A percentile compares a stretch with the other conserved stretches of the same genome.
Conservation (phyloP, 2,329 filamentous ascomycete genomes). For the Raffaelea ambrosiae region DNA sequence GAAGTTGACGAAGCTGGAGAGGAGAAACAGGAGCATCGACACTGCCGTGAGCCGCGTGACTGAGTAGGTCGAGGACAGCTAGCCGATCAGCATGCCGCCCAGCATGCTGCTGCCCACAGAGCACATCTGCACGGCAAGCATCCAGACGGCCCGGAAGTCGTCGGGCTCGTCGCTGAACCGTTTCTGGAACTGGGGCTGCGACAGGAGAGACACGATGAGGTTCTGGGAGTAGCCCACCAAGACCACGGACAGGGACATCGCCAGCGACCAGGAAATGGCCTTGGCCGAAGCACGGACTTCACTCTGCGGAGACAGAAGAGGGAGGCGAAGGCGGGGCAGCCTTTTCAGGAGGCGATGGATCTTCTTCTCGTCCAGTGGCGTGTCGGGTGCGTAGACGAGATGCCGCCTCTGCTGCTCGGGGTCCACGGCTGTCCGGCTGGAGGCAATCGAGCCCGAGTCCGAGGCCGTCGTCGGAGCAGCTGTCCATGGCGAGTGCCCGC, state of each 20-base stretch:
- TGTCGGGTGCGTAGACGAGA: not conserved
- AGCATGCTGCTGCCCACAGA: slow-evolving; percentile 12
- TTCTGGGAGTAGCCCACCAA: slow-evolving; percentile 15
- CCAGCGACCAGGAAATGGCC: slow-evolving; percentile 12
- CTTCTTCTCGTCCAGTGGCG: not conserved
- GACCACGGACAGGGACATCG: slow-evolving; percentile 13
- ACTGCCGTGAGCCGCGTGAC: slow-evolving; percentile 7
- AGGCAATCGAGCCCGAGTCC: not conserved
- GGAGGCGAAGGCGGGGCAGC: not conserved
- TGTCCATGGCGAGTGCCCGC: too few species aligned
- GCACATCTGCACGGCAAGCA: slow-evolving; percentile 14
- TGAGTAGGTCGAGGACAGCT: slow-evolving; percentile 11
- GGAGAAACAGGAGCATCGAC: slow-evolving; percentile 7
- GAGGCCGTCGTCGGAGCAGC: not conserved
- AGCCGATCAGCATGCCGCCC: slow-evolving; percentile 12
- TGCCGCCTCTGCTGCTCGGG: not conserved
- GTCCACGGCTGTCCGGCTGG: not conserved
- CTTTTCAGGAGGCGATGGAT: not conserved
- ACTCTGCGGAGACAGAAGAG: not conserved
- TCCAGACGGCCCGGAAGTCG: slow-evolving; percentile 12
- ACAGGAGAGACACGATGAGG: slow-evolving; percentile 15
- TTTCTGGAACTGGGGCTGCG: slow-evolving; percentile 16
- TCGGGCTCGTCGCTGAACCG: slow-evolving; percentile 16
- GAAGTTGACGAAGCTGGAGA: slow-evolving; percentile 12
- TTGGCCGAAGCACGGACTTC: slow-evolving; percentile 1